Percentiles rank a stretch among this genome's conserved stretches.
Conservation (phyloP, 2,329 filamentous ascomycete genomes). For the Diaporthe caulivora region DNA sequence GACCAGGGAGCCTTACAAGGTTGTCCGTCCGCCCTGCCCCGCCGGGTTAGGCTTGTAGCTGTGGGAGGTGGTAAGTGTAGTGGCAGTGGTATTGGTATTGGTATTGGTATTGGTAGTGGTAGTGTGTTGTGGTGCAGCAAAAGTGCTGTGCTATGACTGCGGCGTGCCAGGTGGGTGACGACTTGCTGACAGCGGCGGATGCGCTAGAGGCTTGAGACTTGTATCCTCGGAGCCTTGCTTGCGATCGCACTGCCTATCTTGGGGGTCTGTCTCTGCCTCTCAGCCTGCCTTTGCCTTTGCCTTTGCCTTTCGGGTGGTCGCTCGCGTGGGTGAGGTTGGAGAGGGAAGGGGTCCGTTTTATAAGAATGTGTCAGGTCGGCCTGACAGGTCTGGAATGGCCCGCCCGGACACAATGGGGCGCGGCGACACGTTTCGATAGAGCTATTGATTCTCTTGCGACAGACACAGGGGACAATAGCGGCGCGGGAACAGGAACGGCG, state of each 20-base stretch:
- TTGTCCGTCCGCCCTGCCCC: slow-evolving; percentile 24
- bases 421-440: slow-evolving; percentile 27
- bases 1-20: slow-evolving; percentile 19
- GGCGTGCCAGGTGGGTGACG: not conserved
- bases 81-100: too few relatives aligned
- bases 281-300: not conserved
- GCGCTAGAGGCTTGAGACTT: not conserved
- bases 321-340: slow-evolving; percentile 13
- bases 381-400: slow-evolving; percentile 9
- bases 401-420: slow-evolving; percentile 20
- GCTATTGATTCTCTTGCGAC: slow-evolving; percentile 30
- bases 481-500: not conserved
- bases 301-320: not conserved
- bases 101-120: too few relatives aligned
- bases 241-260: not conserved
- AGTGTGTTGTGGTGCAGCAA: too few relatives aligned
- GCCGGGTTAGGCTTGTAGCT: slow-evolving; percentile 22
- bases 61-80: not conserved
- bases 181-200: slow-evolving; percentile 6
- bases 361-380: slow-evolving; percentile 4
- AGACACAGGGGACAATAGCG: slow-evolving; percentile 11
- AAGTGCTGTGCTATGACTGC: not conserved
- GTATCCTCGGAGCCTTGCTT: slow-evolving; percentile 20
- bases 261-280: too few relatives aligned
- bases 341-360: not conserved